Evolutionary conservation across 768 basidiomycete species (phyloP).

Genomic region (Pulveroboletus sp.): DNA sequence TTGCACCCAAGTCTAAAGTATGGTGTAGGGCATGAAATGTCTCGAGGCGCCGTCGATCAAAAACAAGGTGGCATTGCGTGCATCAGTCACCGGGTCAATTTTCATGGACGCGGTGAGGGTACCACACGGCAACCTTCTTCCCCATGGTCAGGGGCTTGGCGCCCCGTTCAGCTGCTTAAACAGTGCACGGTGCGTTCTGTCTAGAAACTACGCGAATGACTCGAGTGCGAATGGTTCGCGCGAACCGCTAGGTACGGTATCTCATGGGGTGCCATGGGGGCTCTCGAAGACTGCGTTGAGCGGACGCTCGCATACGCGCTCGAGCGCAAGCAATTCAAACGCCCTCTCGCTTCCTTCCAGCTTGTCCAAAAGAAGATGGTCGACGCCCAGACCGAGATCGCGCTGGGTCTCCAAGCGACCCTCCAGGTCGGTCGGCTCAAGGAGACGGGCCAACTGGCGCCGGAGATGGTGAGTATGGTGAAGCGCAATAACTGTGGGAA

Average conservation of each 20-base stretch:
- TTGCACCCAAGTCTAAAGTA: background rate
- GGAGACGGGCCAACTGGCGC: slow-evolving; percentile 65
- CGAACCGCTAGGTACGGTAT: slow-evolving; percentile 63
- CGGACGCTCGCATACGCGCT: slow-evolving; percentile 81
- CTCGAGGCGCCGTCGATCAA: slow-evolving; percentile 85
- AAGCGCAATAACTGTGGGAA: slow-evolving; percentile 97
- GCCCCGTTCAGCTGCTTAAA: slow-evolving; percentile 93
- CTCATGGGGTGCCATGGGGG: slow-evolving; percentile 95
- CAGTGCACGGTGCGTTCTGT: slow-evolving; percentile 59
- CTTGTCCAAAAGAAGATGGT: slow-evolving; percentile 97
- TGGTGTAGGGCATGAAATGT: slow-evolving; percentile 71
- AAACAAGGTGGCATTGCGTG: slow-evolving; percentile 90
- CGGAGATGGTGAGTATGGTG: slow-evolving; percentile 94
- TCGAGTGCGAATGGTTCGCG: background rate
- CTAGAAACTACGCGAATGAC: too few relatives aligned
- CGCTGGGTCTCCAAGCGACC: slow-evolving; percentile 73
- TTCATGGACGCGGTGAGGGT: slow-evolving; percentile 91
- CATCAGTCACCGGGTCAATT: slow-evolving; percentile 79
- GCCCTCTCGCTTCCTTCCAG: slow-evolving; percentile 92
- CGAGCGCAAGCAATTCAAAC: slow-evolving; percentile 86
- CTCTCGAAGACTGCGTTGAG: slow-evolving; percentile 86
- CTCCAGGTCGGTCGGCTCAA: slow-evolving; percentile 85
- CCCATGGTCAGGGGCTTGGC: slow-evolving; percentile 71
- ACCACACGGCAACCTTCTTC: slow-evolving; percentile 71
- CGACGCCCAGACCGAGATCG: slow-evolving; percentile 86